Percentiles rank a stretch among this genome's conserved stretches.
phyloP scores from a whole-genome alignment of 495 filamentous ascomycete species.

The Gamarada debralockiae region DNA sequence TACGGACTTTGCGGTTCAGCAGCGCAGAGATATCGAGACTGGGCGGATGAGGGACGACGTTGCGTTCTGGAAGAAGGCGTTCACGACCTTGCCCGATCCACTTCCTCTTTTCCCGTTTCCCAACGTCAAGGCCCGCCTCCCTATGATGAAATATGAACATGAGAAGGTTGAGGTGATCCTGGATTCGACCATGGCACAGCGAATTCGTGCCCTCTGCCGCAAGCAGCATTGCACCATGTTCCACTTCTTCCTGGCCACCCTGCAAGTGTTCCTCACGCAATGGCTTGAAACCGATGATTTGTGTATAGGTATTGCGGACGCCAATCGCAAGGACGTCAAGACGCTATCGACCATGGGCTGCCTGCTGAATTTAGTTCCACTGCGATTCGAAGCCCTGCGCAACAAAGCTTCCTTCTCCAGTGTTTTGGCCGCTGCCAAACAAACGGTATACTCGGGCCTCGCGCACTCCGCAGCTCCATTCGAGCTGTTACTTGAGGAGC shows the following conservation, averaged over 20 bases:
- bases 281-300: conserved; percentile 27
- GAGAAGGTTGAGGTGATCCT: neutral
- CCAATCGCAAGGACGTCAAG: conserved; percentile 6
- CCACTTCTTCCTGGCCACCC: conserved; percentile 27
- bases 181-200: neutral
- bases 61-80: conserved; percentile 33
- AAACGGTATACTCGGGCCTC: neutral
- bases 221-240: conserved; percentile 16
- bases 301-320: conserved; percentile 43
- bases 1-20: conserved; percentile 15
- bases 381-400: too few relatives aligned
- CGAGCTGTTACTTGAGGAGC: conserved; percentile 34
- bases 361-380: conserved; percentile 24
- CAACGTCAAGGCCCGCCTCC: neutral
- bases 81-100: conserved; percentile 22
- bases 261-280: conserved; percentile 18
- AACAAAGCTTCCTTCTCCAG: neutral
- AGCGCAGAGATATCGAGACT: neutral
- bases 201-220: conserved; percentile 10
- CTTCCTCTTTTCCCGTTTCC: conserved; percentile 34
- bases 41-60: conserved; percentile 10
- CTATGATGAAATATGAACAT: neutral
- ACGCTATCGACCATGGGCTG: conserved; percentile 15
- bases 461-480: conserved; percentile 37
- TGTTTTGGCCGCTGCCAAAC: neutral